Base-by-base conservation (phyloP, 75 land plant genomes). In the Picea glauca region DNA sequence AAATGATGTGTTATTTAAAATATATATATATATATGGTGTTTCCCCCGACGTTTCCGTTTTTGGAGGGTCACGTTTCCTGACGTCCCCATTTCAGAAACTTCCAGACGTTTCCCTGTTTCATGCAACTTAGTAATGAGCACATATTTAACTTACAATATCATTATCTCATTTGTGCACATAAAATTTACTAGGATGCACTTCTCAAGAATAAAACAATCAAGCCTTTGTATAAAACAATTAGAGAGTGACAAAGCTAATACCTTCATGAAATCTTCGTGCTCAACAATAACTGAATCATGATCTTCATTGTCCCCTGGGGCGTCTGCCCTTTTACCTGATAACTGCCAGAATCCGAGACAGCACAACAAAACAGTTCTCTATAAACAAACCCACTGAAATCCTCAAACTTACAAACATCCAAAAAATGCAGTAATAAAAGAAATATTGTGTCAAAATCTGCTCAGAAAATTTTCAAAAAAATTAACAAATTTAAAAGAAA, bases 201-300 rank as follows among this genome's bases (percentile, higher is more conserved):
- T 65, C 70, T 32, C 6, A 17, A 17, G 35, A 7, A 66, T 66
- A 7, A 60, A 75, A 58, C 32, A 4, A 72, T 23, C 56, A 77
- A 30, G 1, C 8, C 6, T 74, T 3, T 62, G 54, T 50, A 21
- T 59, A 2, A 46, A 50, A 43, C 5, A 60, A 62, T 59, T 13
- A 83, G 21, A 13, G 30, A 61, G 4, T 57, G 63, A 79, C 2
- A 65, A 17, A 76, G 21, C 50, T 32, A n/a, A 32, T 83, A 96
- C 98, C 91, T 90, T 87, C 21, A 92, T 74, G 82, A 96, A 96
- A 80, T 96, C 98, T 63, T 86, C 93, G 43, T 86, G 80, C 83
- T 87, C 92, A 65, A 96, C 90, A 62, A 90, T 68, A 60, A 95
- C 87, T 21, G 88, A 74, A 63, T 88, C 85, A 38, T 81, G 72